Evolutionary conservation across 2,329 filamentous ascomycete genomes (phyloP), one percentile per base, ranked within the genome.

Genomic region (Verticillium dahliae): DNA sequence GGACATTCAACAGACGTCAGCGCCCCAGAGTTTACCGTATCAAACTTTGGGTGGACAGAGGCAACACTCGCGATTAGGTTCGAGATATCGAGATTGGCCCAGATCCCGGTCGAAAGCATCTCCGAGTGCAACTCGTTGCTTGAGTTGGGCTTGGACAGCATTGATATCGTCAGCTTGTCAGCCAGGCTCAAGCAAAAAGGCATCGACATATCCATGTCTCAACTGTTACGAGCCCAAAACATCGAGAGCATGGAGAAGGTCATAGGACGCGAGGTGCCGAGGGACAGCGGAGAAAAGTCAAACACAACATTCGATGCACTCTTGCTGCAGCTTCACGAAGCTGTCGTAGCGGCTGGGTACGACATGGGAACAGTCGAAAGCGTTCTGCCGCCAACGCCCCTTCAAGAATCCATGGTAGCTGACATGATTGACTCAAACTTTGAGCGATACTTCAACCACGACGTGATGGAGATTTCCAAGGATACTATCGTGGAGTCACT

Each of bases 121-220:
- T 72, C 75, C 1, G 82, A 84, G 59, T 74, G 78, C 6, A 85
- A 85, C 0, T 89, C 89, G 0, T 85, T 97, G 11, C 87, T 96
- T 45, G 87, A 94, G 67, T 81, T 97, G 37, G 93, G 93, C 0
- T 81, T 97, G 6, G 94, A 97, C 76, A 97, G 93, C 69, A 96
- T 97, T 62, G 93, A 97, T 73, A 85, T 90, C 1, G 94, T 97
- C 72, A 96, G 92, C 68, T 77, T 97, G 0, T 89, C 90, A 0
- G 87, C 91, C 0, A 83, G 86, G 60, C 78, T 97, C 1, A 89
- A 84, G 65, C 83, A 81, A 55, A 74, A 75, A 4, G 83, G 81
- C 0, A 76, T 95, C 22, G 70, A 76, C 0, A 72, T 96, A 11
- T 78, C 88, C 0, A 86, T 93, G n/a, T 90, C 91, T 66, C 79